Evolutionary conservation across 345 rosid species (phyloP), one percentile per base, ranked within the genome.

Genomic region (Eucalyptus viminalis): DNA sequence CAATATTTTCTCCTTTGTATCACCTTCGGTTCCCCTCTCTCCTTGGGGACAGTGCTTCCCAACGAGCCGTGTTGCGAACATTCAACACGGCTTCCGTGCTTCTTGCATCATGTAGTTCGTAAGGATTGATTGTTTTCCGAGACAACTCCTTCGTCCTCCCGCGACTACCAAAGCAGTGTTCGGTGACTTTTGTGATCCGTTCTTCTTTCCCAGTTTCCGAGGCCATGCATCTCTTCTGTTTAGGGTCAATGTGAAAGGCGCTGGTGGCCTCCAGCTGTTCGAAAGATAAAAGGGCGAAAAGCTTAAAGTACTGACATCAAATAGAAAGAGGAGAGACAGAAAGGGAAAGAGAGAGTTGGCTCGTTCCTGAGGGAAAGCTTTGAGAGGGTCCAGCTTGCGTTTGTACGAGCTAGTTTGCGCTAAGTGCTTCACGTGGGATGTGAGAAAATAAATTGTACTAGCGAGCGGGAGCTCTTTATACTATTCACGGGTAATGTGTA

Each of bases 401-500:
- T 60, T 27, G 67, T 60, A 0, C 14, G 31, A 27, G 67, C 31
- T 2, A 60, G 8, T 60, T 60, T 60, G 67, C 67, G 0, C n/a
- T 0, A 11, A 60, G 67, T 60, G n/a, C 31, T 25, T 58, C 29
- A 11, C 65, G 29, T 5, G 65, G 14, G 15, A 27, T 27, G n/a
- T 27, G n/a, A 60, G 67, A 60, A 60, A 60, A 60, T 60, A 60
- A 25, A 60, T 27, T 60, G 67, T 60, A 60, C 29, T 27, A 0
- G 7, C 31, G 14, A 60, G 7, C 3, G n/a, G 29, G 31, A 60
- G 67, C n/a, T 27, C 15, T 27, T 60, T 11, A 11, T 11, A 60
- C 67, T 60, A 27, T 11, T 27, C 67, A 1, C 0, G 31, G 29
- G 14, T 27, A 0, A 60, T 2, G 60, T 22, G n/a, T 5, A 60